Conservation (phyloP, 2,329 filamentous ascomycete species). For the Colletotrichum godetiae region DNA sequence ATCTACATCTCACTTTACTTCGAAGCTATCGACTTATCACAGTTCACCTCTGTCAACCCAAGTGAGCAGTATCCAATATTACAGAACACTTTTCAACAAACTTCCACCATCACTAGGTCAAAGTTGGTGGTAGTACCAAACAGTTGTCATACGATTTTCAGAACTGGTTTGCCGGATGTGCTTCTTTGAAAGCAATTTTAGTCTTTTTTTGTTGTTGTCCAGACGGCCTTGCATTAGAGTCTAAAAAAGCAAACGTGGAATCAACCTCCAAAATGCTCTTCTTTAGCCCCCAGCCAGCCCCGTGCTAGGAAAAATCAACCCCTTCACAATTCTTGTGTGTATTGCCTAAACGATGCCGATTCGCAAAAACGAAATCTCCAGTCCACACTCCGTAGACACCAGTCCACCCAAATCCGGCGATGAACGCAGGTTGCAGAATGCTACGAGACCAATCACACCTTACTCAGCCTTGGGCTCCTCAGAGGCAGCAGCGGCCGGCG, state of each 20-base stretch:
- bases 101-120: not conserved
- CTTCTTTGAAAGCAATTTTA: conserved; percentile 56
- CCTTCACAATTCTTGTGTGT: conserved; percentile 52
- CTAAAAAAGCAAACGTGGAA: conserved; percentile 63
- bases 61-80: too few relatives aligned
- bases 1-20: not conserved
- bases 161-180: conserved; percentile 11
- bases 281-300: conserved; percentile 53
- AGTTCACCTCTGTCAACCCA: not conserved
- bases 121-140: not conserved
- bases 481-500: conserved; percentile 54
- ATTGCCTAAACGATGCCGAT: conserved; percentile 61
- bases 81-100: not conserved
- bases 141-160: not conserved
- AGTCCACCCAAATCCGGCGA: conserved; percentile 60
- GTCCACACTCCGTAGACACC: conserved; percentile 74
- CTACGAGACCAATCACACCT: conserved; percentile 38
- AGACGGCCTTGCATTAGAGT: conserved; percentile 67
- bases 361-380: conserved; percentile 66
- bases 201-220: conserved; percentile 65
- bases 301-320: conserved; percentile 51
- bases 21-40: too few relatives aligned
- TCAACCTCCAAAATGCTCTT: conserved; percentile 60
- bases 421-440: conserved; percentile 50
- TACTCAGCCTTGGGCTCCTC: conserved; percentile 80